phyloP scores from a whole-genome alignment of 2,329 filamentous ascomycete species.

The Cryphonectria naterciae region DNA sequence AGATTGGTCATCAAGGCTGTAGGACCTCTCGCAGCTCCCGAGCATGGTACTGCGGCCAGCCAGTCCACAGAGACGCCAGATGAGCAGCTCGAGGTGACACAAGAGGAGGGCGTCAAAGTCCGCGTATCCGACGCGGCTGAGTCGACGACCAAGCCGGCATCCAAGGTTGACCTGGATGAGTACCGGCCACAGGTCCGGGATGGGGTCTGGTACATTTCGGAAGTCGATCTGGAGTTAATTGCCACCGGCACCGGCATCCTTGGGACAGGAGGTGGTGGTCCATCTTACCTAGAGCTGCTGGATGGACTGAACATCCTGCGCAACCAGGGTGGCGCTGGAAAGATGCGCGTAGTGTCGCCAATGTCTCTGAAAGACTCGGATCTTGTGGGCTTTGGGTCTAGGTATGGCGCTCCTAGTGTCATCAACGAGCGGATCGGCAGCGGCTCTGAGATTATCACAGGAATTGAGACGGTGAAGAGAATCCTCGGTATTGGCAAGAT shows the following conservation, averaged over 20 bases:
- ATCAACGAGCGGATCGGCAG: conserved; percentile 43
- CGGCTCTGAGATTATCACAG: conserved; percentile 43
- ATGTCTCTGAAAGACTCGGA: conserved; percentile 43
- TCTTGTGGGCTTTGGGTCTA: conserved; percentile 47
- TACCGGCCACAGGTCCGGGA: conserved; percentile 40
- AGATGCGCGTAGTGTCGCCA: conserved; percentile 47
- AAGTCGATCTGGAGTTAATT: conserved; percentile 43
- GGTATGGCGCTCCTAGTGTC: conserved; percentile 50
- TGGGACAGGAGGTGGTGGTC: conserved; percentile 44
- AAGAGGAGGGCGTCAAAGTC: background rate
- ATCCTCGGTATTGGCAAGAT: conserved; percentile 39
- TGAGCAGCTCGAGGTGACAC: background rate
- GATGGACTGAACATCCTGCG: conserved; percentile 41
- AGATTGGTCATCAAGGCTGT: conserved; percentile 32
- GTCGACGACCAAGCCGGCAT: conserved; percentile 2
- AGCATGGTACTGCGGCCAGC: conserved; percentile 22
- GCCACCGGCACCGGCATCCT: conserved; percentile 42
- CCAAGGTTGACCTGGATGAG: conserved; percentile 38
- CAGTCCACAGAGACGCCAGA: background rate
- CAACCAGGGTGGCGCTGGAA: conserved; percentile 36
- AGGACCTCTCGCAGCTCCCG: conserved; percentile 25
- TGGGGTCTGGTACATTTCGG: conserved; percentile 43
- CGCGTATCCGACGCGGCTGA: conserved; percentile 27
- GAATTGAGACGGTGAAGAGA: conserved; percentile 42
- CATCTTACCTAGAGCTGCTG: conserved; percentile 38